These are phyloP conservation scores for Candida tibetensis DNA, from an alignment of 805 yeast genomes.

Conservation along the genomic window DNA sequence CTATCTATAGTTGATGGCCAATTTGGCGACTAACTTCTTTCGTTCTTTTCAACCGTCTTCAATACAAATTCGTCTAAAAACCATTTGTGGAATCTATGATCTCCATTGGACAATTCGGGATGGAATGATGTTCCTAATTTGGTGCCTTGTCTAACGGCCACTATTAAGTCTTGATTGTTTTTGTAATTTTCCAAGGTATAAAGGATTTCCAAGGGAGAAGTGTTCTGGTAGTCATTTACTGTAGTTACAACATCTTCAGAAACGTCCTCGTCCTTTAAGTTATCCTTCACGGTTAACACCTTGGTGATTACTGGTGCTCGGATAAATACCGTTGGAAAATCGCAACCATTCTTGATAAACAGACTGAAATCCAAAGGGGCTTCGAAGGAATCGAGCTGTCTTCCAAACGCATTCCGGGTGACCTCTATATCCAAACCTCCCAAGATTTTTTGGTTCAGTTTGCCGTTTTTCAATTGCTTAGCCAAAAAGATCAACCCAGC, in stretches of 20 bases:
- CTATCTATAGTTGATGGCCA: no score
- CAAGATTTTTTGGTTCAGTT: conserved; percentile 51
- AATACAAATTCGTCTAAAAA: conserved; percentile 58
- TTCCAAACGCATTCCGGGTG: conserved; percentile 72
- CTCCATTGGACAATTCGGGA: conserved; percentile 58
- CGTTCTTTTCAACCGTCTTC: conserved; percentile 2
- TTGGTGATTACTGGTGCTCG: conserved; percentile 69
- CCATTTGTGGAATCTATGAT: conserved; percentile 66
- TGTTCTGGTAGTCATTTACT: conserved; percentile 8
- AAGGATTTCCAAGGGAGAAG: conserved; percentile 40
- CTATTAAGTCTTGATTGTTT: conserved; percentile 40
- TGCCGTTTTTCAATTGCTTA: conserved; percentile 49
- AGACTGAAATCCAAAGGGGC: conserved; percentile 40
- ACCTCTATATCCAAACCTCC: conserved; percentile 67
- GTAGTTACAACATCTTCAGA: neutral
- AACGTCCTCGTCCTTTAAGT: conserved; percentile 11
- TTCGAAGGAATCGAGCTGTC: conserved; percentile 69
- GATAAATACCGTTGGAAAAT: conserved; percentile 57
- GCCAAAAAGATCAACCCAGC: conserved; percentile 76
- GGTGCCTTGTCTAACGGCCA: conserved; percentile 70
- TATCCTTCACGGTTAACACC: conserved; percentile 6
- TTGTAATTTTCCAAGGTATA: conserved; percentile 28
- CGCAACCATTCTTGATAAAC: conserved; percentile 40
- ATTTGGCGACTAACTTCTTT: no score
- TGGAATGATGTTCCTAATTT: conserved; percentile 76